Evolutionary conservation across 1,139 yeast genomes (phyloP).

Genomic region (Candida glucosophila): DNA sequence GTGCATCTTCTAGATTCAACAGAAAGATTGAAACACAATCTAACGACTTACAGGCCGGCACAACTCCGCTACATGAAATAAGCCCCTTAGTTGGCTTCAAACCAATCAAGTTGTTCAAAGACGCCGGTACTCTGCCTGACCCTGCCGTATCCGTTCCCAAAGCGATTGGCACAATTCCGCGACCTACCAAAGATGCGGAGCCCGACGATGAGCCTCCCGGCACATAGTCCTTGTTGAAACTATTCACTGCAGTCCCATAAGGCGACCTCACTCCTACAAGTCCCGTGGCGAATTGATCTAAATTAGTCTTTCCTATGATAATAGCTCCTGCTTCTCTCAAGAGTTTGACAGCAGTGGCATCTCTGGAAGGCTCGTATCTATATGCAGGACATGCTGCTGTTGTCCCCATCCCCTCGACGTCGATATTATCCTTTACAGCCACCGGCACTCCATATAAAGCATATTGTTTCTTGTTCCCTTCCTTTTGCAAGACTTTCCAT

Average conservation of each 20-base stretch:
- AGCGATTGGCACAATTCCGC: conserved; percentile 81
- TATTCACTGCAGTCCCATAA: conserved; percentile 77
- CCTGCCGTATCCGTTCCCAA: conserved; percentile 99
- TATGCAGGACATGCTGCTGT: conserved; percentile 94
- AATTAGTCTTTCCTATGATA: conserved; percentile 82
- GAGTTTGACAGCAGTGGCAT: conserved; percentile 64
- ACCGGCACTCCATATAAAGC: conserved; percentile 88
- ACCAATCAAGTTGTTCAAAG: conserved; percentile 82
- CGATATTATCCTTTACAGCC: conserved; percentile 92
- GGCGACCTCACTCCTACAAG: conserved; percentile 93
- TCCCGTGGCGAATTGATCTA: conserved; percentile 96
- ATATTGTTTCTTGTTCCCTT: conserved; percentile 39
- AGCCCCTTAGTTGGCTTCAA: conserved; percentile 88
- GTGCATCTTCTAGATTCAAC: conserved; percentile 73
- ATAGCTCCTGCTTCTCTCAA: conserved; percentile 84
- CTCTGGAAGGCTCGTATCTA: conserved; percentile 55
- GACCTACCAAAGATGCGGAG: conserved; percentile 82
- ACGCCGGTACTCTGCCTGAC: conserved; percentile 97
- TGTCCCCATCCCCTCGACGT: conserved; percentile 70
- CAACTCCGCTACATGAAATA: conserved; percentile 79
- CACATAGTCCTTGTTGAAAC: conserved; percentile 68
- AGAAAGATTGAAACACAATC: conserved; percentile 89
- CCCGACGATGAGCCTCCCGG: conserved; percentile 96
- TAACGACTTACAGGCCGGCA: conserved; percentile 93
- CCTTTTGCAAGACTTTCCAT: conserved; percentile 68